Evolutionary conservation across 148 eudicot species (phyloP), one percentile per base, ranked within the genome.

Genomic region (Camellia lanceoleosa): DNA sequence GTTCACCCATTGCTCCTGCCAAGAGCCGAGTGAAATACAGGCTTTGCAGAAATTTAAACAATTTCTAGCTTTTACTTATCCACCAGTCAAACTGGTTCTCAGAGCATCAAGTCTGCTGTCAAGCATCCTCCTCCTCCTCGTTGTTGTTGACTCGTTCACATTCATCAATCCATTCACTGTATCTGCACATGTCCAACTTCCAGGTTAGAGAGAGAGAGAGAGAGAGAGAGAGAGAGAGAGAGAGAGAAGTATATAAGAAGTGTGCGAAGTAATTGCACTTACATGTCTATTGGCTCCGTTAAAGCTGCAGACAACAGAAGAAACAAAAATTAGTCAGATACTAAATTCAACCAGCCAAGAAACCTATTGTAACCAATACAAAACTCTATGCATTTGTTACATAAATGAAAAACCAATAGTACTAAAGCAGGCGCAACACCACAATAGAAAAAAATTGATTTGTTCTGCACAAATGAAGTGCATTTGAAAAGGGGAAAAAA

Each of bases 141-240:
- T 79, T 59, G 63, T 78, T 86, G 86, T 92, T 94, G 52, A 91
- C 94, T 23, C 92, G 90, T 77, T 94, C 97, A 63, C 98, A 92
- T 84, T 92, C 98, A 68, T 94, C 98, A 68, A 94, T 92, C 98
- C 98, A 94, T 78, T 94, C 98, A 38, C 94, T 89, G 73, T 94
- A 94, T 82, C 97, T 93, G 92, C 76, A 89, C 30, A 54, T 20
- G 42, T 54, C 68, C 71, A 65, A 73, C 75, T 73, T 3, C 54
- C 13, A 14, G 44, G 7, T 71, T 3, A 4, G 75, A 23, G 74
- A 71, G 56, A 70, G 55, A 55, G 59, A 55, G 59, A 55, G 59
- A 69, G 54, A 69, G 54, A 68, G 54, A 68, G 54, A 67, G 49
- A 67, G 59, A 55, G 59, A 55, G 15, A 12, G 46, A 67, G n/a